Conservation (phyloP, 306 rosid genomes). For the Fagus sylvatica region DNA sequence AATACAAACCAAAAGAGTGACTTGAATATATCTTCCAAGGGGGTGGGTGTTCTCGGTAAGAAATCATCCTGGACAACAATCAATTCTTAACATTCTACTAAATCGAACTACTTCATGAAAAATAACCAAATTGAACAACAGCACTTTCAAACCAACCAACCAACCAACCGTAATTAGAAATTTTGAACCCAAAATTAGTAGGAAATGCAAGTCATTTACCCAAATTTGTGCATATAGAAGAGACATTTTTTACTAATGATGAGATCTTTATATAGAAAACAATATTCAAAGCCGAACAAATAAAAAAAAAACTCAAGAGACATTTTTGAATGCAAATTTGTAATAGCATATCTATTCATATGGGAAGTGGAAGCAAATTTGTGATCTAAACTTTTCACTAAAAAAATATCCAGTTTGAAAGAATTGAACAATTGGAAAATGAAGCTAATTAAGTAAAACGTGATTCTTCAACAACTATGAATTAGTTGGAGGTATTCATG, state of each 20-base stretch:
- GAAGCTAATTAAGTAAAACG: too few species aligned
- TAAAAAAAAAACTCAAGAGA: too few species aligned
- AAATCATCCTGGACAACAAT: constrained; percentile 75
- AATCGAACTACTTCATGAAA: neutral
- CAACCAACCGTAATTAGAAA: neutral
- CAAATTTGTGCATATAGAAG: neutral
- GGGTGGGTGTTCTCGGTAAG: constrained; percentile 93
- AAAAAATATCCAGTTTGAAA: too few species aligned
- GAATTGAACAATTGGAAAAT: too few species aligned
- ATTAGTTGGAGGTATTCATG: too few species aligned
- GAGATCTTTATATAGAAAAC: neutral
- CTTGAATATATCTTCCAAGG: constrained; percentile 89
- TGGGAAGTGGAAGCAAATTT: too few species aligned
- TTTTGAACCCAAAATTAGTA: neutral
- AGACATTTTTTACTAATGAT: neutral
- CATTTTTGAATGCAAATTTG: too few species aligned
- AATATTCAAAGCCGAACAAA: too few species aligned
- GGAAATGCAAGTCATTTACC: neutral
- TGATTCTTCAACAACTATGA: too few species aligned
- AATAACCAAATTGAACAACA: neutral
- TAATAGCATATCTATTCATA: too few species aligned
- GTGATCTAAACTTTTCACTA: too few species aligned
- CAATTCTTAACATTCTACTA: neutral
- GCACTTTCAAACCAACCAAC: neutral
- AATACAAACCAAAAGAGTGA: constrained; percentile 79